Base-by-base conservation (phyloP, 1,139 yeast species). In the Nakaseomyces bracarensis region DNA sequence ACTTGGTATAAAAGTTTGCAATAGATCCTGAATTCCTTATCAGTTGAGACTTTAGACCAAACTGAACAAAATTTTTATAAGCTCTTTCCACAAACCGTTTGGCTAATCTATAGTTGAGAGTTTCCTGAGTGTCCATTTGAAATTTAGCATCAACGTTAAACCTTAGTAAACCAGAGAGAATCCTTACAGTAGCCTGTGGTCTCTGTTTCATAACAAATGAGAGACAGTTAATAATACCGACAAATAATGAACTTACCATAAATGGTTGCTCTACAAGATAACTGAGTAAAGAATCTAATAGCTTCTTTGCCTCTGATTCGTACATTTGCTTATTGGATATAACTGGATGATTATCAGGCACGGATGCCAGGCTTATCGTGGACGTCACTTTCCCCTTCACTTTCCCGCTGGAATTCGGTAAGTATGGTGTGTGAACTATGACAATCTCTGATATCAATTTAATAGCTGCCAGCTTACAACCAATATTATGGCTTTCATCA, bases 381-480 rank as follows among this genome's bases (percentile, higher is more conserved):
- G 7, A 38, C 18, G 5, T 39, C 40, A 22, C 43, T 43, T 21
- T 44, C 44, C 19, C 15, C 25, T 36, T 52, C 56, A 38, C 46
- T 56, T 6, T 43, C 31, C 5, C 30, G 39, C 26, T 3, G 19
- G 41, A 33, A 21, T 13, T 13, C 11, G 40, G 28, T 14, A 33
- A 15, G 20, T 38, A 20, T 3, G 47, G 36, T 29, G 83, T 71
- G 53, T 89, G 96, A 22, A 77, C 75, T 43, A 77, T 77, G 30
- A 89, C 76, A 2, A 86, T 75, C 40, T 77, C 74, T 43, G 83
- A 77, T 7, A 86, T 74, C 49, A 89, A 79, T 61, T 82, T 85
- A 42, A 82, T 67, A 22, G 84, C 68, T 36, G 89, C 82, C 21
- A 84, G 65, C 58, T 77, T 79, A 37, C 79, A 67, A 15, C 74